These are phyloP conservation scores for Syncephalastrum monosporum DNA, from an alignment of 371 early-diverging fungal species.

Conservation along the genomic window DNA sequence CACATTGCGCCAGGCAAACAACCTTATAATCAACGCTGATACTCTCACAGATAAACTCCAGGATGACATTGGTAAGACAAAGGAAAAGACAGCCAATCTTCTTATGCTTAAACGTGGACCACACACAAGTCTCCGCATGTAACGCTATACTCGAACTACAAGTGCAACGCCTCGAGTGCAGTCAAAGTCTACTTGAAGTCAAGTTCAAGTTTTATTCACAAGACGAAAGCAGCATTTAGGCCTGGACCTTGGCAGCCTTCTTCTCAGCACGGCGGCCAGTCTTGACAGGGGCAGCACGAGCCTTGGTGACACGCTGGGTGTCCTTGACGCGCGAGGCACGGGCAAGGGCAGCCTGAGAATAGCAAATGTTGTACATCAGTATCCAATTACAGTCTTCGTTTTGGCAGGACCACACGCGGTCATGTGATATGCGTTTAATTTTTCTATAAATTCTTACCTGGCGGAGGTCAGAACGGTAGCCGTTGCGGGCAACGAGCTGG, in stretches of 20 bases:
- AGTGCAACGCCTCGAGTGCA: too few relatives aligned
- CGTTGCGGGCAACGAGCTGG: slow-evolving; percentile 62
- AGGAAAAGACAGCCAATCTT: too few relatives aligned
- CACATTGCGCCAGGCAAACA: too few relatives aligned
- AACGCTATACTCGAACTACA: too few relatives aligned
- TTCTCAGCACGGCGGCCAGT: slow-evolving; percentile 44
- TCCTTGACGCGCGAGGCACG: slow-evolving; percentile 75
- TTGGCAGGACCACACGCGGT: background rate
- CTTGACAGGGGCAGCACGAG: slow-evolving; percentile 50
- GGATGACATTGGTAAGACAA: too few relatives aligned
- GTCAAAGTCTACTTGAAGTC: too few relatives aligned
- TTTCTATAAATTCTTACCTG: slow-evolving; percentile 41
- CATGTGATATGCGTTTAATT: background rate
- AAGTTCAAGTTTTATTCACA: too few relatives aligned
- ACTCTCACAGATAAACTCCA: too few relatives aligned
- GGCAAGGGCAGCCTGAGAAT: slow-evolving; percentile 74
- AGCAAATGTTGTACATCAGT: background rate
- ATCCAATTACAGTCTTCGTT: background rate
- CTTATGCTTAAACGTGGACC: too few relatives aligned
- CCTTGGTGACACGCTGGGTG: slow-evolving; percentile 58
- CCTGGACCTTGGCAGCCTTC: slow-evolving; percentile 29
- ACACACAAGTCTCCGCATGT: too few relatives aligned
- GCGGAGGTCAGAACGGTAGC: slow-evolving; percentile 82
- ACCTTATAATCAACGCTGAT: too few relatives aligned
- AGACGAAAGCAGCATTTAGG: slow-evolving; percentile 12